A percentile compares a stretch with the other conserved stretches of the same genome.
These are phyloP conservation scores for Garcia nutans DNA, from an alignment of 345 rosid species.

Conservation along the genomic window DNA sequence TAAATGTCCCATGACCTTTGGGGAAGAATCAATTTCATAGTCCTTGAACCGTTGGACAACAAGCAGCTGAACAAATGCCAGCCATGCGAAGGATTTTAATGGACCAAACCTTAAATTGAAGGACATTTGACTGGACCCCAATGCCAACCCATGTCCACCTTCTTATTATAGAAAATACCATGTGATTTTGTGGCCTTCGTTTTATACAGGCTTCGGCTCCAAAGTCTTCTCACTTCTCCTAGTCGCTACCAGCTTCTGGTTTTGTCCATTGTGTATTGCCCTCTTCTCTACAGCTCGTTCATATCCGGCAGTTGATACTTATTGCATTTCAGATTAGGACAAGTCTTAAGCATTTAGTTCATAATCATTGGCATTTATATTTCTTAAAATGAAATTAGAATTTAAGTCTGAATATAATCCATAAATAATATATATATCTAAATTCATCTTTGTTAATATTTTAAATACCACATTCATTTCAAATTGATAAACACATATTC, in stretches of 20 bases:
- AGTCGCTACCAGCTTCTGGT: background rate
- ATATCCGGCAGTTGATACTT: background rate
- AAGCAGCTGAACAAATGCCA: background rate
- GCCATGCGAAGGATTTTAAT: background rate
- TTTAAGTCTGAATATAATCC: no score
- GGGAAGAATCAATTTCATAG: background rate
- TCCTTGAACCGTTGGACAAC: background rate
- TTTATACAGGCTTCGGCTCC: background rate
- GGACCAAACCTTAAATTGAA: background rate
- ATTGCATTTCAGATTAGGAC: background rate
- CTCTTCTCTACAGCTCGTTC: conserved; percentile 15
- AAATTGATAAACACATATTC: no score
- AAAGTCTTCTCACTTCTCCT: background rate
- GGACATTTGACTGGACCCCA: background rate
- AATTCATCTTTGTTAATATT: no score
- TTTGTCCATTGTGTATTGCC: background rate
- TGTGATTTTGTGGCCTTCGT: background rate
- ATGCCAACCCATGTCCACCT: background rate
- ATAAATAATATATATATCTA: no score
- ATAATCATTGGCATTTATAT: background rate
- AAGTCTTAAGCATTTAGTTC: background rate
- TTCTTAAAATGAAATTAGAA: no score
- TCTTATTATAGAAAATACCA: background rate
- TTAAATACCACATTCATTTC: no score
- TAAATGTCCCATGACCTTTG: no score